Percentiles rank a stretch among this genome's conserved stretches.
phyloP scores from a whole-genome alignment of 2,329 filamentous ascomycete genomes.

The Cladosporium sp. region DNA sequence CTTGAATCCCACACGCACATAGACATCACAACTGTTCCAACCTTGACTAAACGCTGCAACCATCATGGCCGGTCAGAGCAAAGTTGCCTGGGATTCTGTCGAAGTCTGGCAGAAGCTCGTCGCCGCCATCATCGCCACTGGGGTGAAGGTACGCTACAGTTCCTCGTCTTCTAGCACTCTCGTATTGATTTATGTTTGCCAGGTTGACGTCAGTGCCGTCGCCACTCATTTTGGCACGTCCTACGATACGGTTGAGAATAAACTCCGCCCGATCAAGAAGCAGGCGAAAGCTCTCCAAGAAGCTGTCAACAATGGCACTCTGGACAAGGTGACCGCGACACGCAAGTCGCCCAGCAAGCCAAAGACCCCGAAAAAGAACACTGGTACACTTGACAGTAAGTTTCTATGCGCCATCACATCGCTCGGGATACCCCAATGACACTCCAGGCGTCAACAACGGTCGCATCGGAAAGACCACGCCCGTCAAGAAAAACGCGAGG shows the following conservation, averaged over 20 bases:
- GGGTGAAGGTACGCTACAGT: constrained; percentile 26
- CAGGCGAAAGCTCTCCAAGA: constrained; percentile 32
- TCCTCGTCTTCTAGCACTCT: not conserved
- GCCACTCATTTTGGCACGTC: constrained; percentile 43
- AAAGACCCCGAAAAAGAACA: constrained; percentile 8
- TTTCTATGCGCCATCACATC: not conserved
- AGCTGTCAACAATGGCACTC: constrained; percentile 18
- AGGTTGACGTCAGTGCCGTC: constrained; percentile 42
- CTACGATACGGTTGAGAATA: constrained; percentile 43
- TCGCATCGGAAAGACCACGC: constrained; percentile 21
- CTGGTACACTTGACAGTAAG: constrained; percentile 1
- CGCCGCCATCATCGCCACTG: constrained; percentile 34
- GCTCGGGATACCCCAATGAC: no score
- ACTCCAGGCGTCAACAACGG: constrained; percentile 14
- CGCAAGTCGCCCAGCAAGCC: constrained; percentile 18
- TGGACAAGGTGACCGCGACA: constrained; percentile 12
- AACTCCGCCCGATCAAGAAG: constrained; percentile 41
- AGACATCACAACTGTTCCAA: not conserved
- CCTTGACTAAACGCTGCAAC: not conserved
- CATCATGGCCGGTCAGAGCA: constrained; percentile 4
- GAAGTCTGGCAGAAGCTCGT: constrained; percentile 31
- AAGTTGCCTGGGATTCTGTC: constrained; percentile 10
- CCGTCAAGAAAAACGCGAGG: constrained; percentile 15
- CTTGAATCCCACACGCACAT: not conserved
- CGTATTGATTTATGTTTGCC: not conserved